Evolutionary conservation across 352 stramenopile species (phyloP).

Genomic region (Phytophthora ramorum): DNA sequence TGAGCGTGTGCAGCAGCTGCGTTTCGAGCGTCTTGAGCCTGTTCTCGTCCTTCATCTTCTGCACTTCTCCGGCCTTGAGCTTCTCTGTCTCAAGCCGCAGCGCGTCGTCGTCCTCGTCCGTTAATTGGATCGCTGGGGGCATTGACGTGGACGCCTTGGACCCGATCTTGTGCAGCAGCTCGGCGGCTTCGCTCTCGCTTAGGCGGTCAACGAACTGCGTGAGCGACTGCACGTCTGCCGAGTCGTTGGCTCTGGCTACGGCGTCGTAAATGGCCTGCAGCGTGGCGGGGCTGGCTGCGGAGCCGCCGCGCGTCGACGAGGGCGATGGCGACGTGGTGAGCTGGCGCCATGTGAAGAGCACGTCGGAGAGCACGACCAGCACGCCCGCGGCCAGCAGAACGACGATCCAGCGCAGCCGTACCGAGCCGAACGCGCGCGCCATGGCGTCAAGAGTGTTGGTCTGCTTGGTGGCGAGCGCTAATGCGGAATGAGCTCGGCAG

Average conservation of each 20-base stretch:
- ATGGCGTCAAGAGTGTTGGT: conserved; percentile 30
- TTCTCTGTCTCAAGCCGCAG: conserved; percentile 31
- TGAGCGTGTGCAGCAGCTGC: conserved; percentile 36
- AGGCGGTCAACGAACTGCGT: conserved; percentile 33
- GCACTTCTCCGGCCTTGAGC: conserved; percentile 28
- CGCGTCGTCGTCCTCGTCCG: conserved; percentile 23
- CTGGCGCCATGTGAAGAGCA: conserved; percentile 43
- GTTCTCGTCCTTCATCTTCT: conserved; percentile 21
- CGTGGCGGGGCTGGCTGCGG: conserved; percentile 13
- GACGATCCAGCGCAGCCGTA: conserved; percentile 39
- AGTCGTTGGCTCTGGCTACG: conserved; percentile 28
- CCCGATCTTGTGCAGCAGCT: conserved; percentile 29
- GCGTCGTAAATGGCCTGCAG: conserved; percentile 31
- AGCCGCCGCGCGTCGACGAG: conserved; percentile 2
- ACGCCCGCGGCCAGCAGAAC: conserved; percentile 33
- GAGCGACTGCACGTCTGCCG: conserved; percentile 25
- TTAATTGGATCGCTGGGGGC: neutral
- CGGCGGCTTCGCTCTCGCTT: conserved; percentile 30
- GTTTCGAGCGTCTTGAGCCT: conserved; percentile 27
- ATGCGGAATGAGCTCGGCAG: conserved; percentile 3
- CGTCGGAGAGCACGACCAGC: conserved; percentile 39
- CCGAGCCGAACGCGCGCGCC: conserved; percentile 17
- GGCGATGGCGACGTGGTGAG: conserved; percentile 16
- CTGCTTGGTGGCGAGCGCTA: conserved; percentile 7
- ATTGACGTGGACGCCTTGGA: neutral